These are phyloP conservation scores for Neltuma alba DNA, from an alignment of 306 rosid genomes.

Conservation along the genomic window DNA sequence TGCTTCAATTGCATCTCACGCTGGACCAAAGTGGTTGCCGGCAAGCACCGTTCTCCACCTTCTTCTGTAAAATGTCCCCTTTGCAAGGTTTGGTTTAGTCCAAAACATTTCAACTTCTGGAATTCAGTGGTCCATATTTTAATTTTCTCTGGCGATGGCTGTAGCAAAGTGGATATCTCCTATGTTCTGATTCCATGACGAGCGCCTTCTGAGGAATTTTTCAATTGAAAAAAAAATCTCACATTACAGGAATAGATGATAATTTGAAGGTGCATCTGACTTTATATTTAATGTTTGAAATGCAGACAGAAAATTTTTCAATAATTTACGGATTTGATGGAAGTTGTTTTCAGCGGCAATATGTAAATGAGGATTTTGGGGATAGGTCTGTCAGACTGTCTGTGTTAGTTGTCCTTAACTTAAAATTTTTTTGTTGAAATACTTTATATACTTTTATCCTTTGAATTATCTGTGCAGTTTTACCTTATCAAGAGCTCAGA, in stretches of 20 bases:
- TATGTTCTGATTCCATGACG: background rate
- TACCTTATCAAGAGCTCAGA: slow-evolving; percentile 68
- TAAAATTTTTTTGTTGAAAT: slow-evolving; percentile 6
- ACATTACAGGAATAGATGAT: slow-evolving; percentile 1
- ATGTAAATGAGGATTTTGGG: slow-evolving; percentile 53
- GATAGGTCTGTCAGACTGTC: slow-evolving; percentile 61
- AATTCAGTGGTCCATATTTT: background rate
- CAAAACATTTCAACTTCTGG: slow-evolving; percentile 3
- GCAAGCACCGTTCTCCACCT: slow-evolving; percentile 50
- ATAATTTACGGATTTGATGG: slow-evolving; percentile 75
- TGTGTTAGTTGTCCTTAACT: slow-evolving; percentile 17
- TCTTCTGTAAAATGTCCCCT: slow-evolving; percentile 81
- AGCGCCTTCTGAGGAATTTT: background rate
- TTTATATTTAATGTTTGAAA: slow-evolving; percentile 23
- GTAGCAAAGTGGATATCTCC: background rate
- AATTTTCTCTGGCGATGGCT: slow-evolving; percentile 11
- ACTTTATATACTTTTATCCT: slow-evolving; percentile 25
- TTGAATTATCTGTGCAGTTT: slow-evolving; percentile 56
- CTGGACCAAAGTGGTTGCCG: slow-evolving; percentile 76
- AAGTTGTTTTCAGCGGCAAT: slow-evolving; percentile 59
- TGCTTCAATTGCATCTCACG: slow-evolving; percentile 89
- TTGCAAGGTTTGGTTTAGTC: slow-evolving; percentile 72
- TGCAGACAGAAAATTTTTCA: slow-evolving; percentile 66
- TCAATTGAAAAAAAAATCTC: background rate
- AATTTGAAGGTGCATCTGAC: slow-evolving; percentile 21